A percentile compares a stretch with the other conserved stretches of the same genome.
phyloP scores from a whole-genome alignment of 2,329 filamentous ascomycete genomes.

The Diaporthe caulivora region DNA sequence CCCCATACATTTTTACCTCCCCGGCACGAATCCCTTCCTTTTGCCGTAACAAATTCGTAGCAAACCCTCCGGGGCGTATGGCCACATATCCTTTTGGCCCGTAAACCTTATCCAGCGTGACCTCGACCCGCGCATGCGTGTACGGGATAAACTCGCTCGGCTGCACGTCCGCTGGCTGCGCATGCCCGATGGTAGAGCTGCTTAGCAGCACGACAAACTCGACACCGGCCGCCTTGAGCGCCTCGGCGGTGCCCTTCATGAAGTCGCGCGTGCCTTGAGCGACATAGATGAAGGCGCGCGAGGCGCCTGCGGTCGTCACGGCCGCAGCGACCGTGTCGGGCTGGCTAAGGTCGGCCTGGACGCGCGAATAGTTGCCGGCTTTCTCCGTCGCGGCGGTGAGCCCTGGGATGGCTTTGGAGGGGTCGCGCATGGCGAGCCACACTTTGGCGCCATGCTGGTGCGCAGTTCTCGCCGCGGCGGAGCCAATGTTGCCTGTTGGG shows the following conservation, averaged over 20 bases:
- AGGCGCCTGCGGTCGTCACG: constrained; percentile 57
- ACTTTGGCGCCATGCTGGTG: constrained; percentile 54
- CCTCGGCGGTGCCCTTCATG: constrained; percentile 55
- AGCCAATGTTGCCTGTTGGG: constrained; percentile 61
- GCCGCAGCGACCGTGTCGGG: constrained; percentile 56
- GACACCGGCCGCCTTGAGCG: constrained; percentile 59
- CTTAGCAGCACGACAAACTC: constrained; percentile 58
- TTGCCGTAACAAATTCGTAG: constrained; percentile 54
- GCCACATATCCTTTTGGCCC: constrained; percentile 52
- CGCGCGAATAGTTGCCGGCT: constrained; percentile 38
- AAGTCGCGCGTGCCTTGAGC: constrained; percentile 49
- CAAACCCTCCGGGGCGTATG: constrained; percentile 58
- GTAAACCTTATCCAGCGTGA: constrained; percentile 55
- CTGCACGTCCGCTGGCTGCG: constrained; percentile 45
- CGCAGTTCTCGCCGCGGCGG: constrained; percentile 53
- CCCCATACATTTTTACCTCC: constrained; percentile 50
- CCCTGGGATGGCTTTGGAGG: constrained; percentile 55
- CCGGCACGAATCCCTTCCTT: constrained; percentile 46
- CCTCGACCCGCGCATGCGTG: constrained; percentile 58
- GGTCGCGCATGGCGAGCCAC: constrained; percentile 40
- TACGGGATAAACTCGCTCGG: constrained; percentile 51
- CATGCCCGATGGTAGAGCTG: constrained; percentile 51
- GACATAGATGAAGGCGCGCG: constrained; percentile 62
- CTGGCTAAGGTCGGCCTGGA: constrained; percentile 56
- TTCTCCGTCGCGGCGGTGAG: constrained; percentile 34